Percentiles rank a stretch among this genome's conserved stretches.
Conservation (phyloP, 768 basidiomycete species). For the Sarcomyxa edulis region DNA sequence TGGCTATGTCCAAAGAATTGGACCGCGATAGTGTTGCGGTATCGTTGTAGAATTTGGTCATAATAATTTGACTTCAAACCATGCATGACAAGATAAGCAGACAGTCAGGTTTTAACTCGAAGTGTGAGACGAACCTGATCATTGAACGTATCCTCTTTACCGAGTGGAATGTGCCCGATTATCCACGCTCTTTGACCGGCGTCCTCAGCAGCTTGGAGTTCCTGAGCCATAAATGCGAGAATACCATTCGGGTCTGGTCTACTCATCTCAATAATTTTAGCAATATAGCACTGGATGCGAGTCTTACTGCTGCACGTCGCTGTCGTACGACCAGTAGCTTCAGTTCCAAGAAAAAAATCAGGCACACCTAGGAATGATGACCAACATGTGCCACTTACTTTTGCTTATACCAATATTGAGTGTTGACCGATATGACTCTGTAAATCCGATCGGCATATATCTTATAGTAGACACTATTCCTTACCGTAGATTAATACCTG, state of each 20-base stretch:
- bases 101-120: too few relatives aligned
- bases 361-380: background rate
- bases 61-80: conserved; percentile 31
- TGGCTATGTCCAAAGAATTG: conserved; percentile 40
- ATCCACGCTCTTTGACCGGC: conserved; percentile 33
- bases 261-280: background rate
- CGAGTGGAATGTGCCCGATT: conserved; percentile 30
- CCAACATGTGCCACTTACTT: conserved; percentile 21
- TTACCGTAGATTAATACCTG: conserved; percentile 24
- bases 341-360: background rate
- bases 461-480: background rate
- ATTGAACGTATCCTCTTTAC: conserved; percentile 20
- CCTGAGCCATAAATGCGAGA: conserved; percentile 28
- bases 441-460: background rate
- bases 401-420: conserved; percentile 33
- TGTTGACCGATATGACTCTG: conserved; percentile 35
- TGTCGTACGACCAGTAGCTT: conserved; percentile 36
- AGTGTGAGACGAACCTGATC: conserved; percentile 11
- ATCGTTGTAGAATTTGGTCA: conserved; percentile 35
- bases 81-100: too few relatives aligned
- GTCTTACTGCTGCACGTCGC: conserved; percentile 24
- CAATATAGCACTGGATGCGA: background rate
- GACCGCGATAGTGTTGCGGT: conserved; percentile 31
- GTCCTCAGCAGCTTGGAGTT: conserved; percentile 33
- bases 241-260: conserved; percentile 37